These are phyloP conservation scores for Ustilago lituana DNA, from an alignment of 1,284 basidiomycete genomes.

Conservation along the genomic window DNA sequence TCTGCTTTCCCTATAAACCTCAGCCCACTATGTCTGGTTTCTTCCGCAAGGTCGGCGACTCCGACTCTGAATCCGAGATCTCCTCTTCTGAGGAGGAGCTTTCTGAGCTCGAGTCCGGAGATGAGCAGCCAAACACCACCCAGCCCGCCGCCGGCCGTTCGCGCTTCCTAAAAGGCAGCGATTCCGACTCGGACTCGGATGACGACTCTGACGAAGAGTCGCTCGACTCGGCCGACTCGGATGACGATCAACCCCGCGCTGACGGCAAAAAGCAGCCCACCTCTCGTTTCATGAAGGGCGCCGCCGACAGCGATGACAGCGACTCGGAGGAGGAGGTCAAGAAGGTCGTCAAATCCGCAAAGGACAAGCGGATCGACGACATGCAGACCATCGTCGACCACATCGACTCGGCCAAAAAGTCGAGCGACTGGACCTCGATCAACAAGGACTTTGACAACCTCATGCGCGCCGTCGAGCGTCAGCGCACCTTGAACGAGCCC, in stretches of 20 bases:
- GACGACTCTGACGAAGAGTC: constrained; percentile 55
- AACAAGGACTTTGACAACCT: constrained; percentile 93
- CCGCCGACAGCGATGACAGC: constrained; percentile 69
- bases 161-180: constrained; percentile 54
- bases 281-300: constrained; percentile 66
- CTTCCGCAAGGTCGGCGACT: constrained; percentile 65
- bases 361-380: constrained; percentile 85
- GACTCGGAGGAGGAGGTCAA: constrained; percentile 77
- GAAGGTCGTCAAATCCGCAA: constrained; percentile 82
- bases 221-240: constrained; percentile 52
- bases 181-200: constrained; percentile 54
- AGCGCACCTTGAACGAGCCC: constrained; percentile 83
- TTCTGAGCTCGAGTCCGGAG: constrained; percentile 62
- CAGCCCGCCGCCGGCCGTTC: constrained; percentile 48
- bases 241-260: constrained; percentile 40
- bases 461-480: constrained; percentile 85
- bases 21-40: constrained; percentile 61
- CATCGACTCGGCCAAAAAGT: constrained; percentile 94
- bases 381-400: constrained; percentile 86
- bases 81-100: constrained; percentile 65
- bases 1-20: constrained; percentile 12
- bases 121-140: constrained; percentile 56
- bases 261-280: constrained; percentile 53
- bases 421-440: constrained; percentile 91
- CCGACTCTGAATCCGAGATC: constrained; percentile 66